Conservation (phyloP, 306 rosid species). For the Gleditsia sinensis region DNA sequence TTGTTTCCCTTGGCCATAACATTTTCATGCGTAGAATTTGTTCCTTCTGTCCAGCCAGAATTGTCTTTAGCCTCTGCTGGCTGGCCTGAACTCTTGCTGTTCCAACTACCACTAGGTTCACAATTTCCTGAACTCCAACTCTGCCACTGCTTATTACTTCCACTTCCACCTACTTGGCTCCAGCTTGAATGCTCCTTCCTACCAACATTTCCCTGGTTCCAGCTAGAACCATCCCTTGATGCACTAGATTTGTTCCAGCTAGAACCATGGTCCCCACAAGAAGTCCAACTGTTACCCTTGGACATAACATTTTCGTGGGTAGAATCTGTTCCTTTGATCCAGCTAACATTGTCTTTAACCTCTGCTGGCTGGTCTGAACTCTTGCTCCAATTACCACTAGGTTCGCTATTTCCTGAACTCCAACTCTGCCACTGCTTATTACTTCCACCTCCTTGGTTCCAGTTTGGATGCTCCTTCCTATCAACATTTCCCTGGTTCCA, state of each 20-base stretch:
- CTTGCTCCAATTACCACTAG: conserved; percentile 33
- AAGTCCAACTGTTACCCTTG: conserved; percentile 34
- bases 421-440: conserved; percentile 37
- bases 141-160: conserved; percentile 39
- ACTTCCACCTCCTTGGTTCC: conserved; percentile 50
- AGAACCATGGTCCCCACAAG: conserved; percentile 28
- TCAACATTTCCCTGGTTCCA: conserved; percentile 43
- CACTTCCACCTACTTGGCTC: conserved; percentile 47
- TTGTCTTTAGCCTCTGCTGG: conserved; percentile 19
- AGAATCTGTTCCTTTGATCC: conserved; percentile 29
- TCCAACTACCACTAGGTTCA: conserved; percentile 34
- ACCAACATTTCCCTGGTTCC: conserved; percentile 42
- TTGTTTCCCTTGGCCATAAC: conserved; percentile 20
- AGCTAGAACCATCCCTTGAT: too few relatives aligned
- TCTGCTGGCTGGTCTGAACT: conserved; percentile 37
- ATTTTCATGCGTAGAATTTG: conserved; percentile 2
- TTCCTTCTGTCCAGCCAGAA: conserved; percentile 36
- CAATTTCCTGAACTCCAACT: conserved; percentile 34
- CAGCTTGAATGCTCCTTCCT: conserved; percentile 42
- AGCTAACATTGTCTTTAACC: conserved; percentile 26
- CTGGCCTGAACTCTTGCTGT: conserved; percentile 37
- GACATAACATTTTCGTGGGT: conserved; percentile 8
- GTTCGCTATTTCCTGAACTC: conserved; percentile 35
- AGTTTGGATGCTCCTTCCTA: conserved; percentile 38
- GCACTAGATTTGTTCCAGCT: too few relatives aligned